Percentiles rank a stretch among this genome's conserved stretches.
phyloP scores from a whole-genome alignment of 2,329 filamentous ascomycete species.

The Plenodomus lindquistii region DNA sequence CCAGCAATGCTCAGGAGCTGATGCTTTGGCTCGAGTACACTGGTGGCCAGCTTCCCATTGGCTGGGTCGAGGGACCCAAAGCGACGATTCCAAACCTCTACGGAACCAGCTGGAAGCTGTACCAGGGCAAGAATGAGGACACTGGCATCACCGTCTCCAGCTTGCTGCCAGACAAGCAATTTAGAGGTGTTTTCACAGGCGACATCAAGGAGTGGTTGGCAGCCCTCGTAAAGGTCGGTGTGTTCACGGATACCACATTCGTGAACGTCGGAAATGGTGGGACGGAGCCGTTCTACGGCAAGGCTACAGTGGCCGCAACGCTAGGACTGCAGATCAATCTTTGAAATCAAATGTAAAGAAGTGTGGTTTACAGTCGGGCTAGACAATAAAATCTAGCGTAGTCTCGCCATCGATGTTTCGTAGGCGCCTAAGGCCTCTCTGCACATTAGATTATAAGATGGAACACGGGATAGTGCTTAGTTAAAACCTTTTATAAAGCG shows the following conservation, averaged over 20 bases:
- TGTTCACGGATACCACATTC: slow-evolving; percentile 44
- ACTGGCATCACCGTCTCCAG: slow-evolving; percentile 50
- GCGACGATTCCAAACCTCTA: slow-evolving; percentile 28
- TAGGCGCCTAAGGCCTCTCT: too few species aligned
- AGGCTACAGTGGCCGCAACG: slow-evolving; percentile 23
- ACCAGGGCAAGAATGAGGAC: slow-evolving; percentile 48
- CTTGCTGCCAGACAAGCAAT: slow-evolving; percentile 45
- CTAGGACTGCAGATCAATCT: slow-evolving; percentile 26
- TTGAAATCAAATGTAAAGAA: too few species aligned
- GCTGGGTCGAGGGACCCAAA: slow-evolving; percentile 35
- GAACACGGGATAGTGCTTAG: too few species aligned
- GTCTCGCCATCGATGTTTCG: too few species aligned
- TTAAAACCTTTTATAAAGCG: too few species aligned
- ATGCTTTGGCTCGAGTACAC: slow-evolving; percentile 54
- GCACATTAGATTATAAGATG: too few species aligned
- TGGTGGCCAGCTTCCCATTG: slow-evolving; percentile 52
- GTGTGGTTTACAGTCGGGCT: too few species aligned
- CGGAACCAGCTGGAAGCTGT: slow-evolving; percentile 49
- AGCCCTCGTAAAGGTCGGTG: slow-evolving; percentile 43
- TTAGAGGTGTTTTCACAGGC: slow-evolving; percentile 44
- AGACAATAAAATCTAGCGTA: too few species aligned
- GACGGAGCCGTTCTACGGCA: slow-evolving; percentile 25
- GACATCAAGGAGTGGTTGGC: slow-evolving; percentile 51
- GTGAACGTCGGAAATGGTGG: slow-evolving; percentile 52
- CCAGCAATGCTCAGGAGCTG: slow-evolving; percentile 45